A percentile compares a stretch with the other conserved stretches of the same genome.
Evolutionary conservation across 345 rosid genomes (phyloP).

Genomic region (Moricandia arvensis): DNA sequence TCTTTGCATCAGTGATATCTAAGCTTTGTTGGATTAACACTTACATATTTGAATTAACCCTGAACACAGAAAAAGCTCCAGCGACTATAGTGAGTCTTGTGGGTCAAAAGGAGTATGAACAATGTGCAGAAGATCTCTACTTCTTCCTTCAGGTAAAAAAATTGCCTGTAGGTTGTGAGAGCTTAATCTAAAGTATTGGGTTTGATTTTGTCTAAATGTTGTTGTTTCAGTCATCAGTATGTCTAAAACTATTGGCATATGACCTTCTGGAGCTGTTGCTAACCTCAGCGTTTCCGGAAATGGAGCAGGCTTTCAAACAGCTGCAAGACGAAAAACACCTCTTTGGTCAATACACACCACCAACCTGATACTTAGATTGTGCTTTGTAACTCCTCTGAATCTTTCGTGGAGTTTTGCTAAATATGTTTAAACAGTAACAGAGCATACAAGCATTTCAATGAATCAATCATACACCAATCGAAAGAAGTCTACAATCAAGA

Average conservation of each 20-base stretch:
- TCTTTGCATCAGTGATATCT: background rate
- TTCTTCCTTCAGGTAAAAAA: constrained; percentile 83
- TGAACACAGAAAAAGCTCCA: constrained; percentile 77
- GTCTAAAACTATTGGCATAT: constrained; percentile 71
- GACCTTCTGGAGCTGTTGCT: constrained; percentile 78
- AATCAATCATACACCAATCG: background rate
- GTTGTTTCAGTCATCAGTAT: constrained; percentile 70
- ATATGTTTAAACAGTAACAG: background rate
- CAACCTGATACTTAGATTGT: constrained; percentile 31
- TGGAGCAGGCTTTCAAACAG: constrained; percentile 63
- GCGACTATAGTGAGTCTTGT: constrained; percentile 78
- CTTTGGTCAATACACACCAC: constrained; percentile 61
- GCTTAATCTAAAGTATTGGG: background rate
- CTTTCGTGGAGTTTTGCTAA: background rate
- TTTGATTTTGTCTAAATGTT: constrained; percentile 12
- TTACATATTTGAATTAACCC: background rate
- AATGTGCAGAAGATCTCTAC: constrained; percentile 86
- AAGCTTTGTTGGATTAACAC: background rate
- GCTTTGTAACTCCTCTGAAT: constrained; percentile 12
- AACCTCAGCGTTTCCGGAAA: constrained; percentile 73
- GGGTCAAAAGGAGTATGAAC: constrained; percentile 93
- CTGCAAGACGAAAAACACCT: constrained; percentile 65
- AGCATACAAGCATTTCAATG: constrained; percentile 2
- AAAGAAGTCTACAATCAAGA: background rate
- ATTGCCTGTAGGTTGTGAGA: background rate